phyloP scores from a whole-genome alignment of 768 basidiomycete genomes.

The Tremella fuciformis region DNA sequence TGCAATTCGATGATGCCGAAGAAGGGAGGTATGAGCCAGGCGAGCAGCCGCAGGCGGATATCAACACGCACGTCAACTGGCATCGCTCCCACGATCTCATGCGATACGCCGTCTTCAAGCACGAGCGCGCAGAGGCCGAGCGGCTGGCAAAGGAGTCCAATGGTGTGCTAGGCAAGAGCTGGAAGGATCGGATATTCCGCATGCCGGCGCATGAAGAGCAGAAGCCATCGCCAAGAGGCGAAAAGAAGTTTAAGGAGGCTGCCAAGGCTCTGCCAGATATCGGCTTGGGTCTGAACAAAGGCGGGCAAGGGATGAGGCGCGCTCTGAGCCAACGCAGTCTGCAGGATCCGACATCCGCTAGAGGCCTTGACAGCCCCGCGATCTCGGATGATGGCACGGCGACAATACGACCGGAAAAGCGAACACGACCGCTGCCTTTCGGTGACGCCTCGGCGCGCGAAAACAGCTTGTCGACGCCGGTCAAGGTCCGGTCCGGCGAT shows the following conservation, averaged over 20 bases:
- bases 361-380: too few relatives aligned
- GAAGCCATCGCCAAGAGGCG: conserved; percentile 21
- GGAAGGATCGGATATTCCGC: not conserved
- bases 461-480: too few relatives aligned
- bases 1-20: conserved; percentile 35
- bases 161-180: not conserved
- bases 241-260: conserved; percentile 22
- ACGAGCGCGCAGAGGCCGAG: conserved; percentile 4
- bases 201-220: conserved; percentile 15
- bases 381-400: too few relatives aligned
- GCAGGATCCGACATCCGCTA: too few relatives aligned
- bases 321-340: conserved; percentile 17
- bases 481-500: too few relatives aligned
- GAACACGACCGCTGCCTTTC: too few relatives aligned
- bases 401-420: too few relatives aligned
- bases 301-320: conserved; percentile 38
- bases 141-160: not conserved
- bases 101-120: conserved; percentile 3
- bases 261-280: conserved; percentile 21
- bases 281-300: conserved; percentile 33
- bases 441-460: too few relatives aligned
- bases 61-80: conserved; percentile 19
- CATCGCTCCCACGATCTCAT: conserved; percentile 3
- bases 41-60: conserved; percentile 13
- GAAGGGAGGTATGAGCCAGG: conserved; percentile 27